A percentile compares a stretch with the other conserved stretches of the same genome.
phyloP scores from a whole-genome alignment of 2,329 filamentous ascomycete species.

The Ophiostoma himal-ulmi region DNA sequence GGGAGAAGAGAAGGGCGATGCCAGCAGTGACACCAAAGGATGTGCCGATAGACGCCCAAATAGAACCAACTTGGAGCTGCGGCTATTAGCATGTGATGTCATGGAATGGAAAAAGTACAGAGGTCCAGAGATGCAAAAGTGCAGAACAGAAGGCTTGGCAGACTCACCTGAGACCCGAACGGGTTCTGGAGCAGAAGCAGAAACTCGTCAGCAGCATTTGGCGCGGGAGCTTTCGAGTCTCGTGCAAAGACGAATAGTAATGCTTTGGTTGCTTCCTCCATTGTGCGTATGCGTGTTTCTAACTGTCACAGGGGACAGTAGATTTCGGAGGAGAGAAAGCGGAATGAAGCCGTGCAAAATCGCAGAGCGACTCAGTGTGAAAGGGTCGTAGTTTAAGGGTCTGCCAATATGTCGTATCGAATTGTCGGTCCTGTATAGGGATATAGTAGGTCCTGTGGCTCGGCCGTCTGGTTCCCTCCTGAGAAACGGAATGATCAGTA shows the following conservation, averaged over 20 bases:
- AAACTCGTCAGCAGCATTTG: slow-evolving; percentile 35
- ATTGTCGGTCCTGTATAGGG: neutral
- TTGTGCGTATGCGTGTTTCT: slow-evolving; percentile 13
- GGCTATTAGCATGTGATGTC: slow-evolving; percentile 10
- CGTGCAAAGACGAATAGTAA: slow-evolving; percentile 21
- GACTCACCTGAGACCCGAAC: slow-evolving; percentile 41
- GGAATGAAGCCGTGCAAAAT: slow-evolving; percentile 14
- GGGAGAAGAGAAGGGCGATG: slow-evolving; percentile 75
- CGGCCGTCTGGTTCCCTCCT: slow-evolving; percentile 9
- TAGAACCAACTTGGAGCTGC: slow-evolving; percentile 50
- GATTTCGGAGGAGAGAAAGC: neutral
- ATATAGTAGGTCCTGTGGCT: neutral
- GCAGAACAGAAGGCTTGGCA: neutral
- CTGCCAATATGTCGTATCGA: slow-evolving; percentile 2
- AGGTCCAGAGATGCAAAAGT: neutral
- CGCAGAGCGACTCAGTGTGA: slow-evolving; percentile 15
- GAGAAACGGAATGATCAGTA: slow-evolving; percentile 17
- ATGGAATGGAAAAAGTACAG: neutral
- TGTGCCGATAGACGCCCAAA: slow-evolving; percentile 73
- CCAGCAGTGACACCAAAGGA: slow-evolving; percentile 69
- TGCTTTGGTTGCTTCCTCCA: slow-evolving; percentile 24
- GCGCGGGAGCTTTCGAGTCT: slow-evolving; percentile 14
- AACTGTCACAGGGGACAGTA: slow-evolving; percentile 9
- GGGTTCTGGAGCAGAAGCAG: slow-evolving; percentile 46
- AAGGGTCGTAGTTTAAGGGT: neutral